Evolutionary conservation across 2,329 filamentous ascomycete genomes (phyloP), one percentile per base, ranked within the genome.

Genomic region (Xylaria sp.): DNA sequence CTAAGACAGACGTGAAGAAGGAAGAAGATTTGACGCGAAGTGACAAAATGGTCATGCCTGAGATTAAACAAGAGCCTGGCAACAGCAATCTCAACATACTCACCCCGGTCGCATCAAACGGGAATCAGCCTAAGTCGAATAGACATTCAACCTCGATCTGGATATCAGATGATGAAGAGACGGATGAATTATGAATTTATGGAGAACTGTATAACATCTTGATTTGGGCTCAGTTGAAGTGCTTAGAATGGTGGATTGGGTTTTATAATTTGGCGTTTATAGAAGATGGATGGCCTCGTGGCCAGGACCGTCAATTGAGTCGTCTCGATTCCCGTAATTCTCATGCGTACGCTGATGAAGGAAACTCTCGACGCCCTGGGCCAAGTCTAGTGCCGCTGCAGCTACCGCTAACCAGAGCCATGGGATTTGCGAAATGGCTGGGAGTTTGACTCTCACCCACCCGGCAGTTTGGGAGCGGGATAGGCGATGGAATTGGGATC

Each of bases 141-240:
- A 72, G 56, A 41, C 57, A 46, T 1, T 74, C 73, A 43, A 64
- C 66, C 49, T 66, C 71, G 4, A 75, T 77, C 12, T 78, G 74
- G 76, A 10, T 75, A 6, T 76, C 73, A 1, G 75, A 77, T 54
- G 75, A 77, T 51, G 75, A 74, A 46, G 76, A 78, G 51, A 74
- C 72, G 61, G 75, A 77, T 36, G 76, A 78, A 64, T 55, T 78
- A 64, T 78, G 69, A 76, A 15, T 52, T 56, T 18, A 46, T 20
- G 56, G 61, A n/a, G 64, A 51, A 23, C 54, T 55, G 28, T 66
- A 62, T 68, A 70, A 67, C 48, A 57, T 54, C 15, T 8, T 33
- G 15, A 18, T 31, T 58, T 57, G 23, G 51, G 23, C 18, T 13
- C 5, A 57, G 31, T 15, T 33, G 15, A 28, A 39, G 48, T 15